Conservation (phyloP, 2,329 filamentous ascomycete genomes). For the Cylindrodendrum hubeiense region DNA sequence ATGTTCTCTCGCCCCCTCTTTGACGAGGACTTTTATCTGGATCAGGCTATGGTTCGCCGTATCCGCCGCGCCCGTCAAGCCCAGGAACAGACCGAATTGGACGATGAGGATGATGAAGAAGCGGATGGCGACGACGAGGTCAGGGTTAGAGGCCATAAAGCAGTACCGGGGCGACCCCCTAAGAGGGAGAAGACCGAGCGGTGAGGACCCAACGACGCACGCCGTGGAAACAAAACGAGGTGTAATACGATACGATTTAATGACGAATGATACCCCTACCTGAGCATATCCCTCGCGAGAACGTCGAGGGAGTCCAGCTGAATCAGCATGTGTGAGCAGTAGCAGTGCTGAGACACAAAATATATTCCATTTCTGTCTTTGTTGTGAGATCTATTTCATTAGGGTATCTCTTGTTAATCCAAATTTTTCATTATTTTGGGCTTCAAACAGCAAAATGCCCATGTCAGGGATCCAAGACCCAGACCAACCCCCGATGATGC, state of each 20-base stretch:
- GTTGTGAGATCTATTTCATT: slow-evolving; percentile 15
- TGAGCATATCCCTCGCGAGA: not conserved
- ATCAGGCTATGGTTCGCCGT: slow-evolving; percentile 68
- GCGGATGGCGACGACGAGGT: slow-evolving; percentile 42
- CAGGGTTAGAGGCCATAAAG: slow-evolving; percentile 40
- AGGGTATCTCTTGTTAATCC: slow-evolving; percentile 16
- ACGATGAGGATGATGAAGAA: slow-evolving; percentile 51
- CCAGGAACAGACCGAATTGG: slow-evolving; percentile 57
- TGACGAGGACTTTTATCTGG: slow-evolving; percentile 65
- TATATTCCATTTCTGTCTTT: slow-evolving; percentile 1
- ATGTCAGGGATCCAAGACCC: not conserved
- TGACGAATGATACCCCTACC: slow-evolving; percentile 23
- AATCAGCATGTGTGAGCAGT: not conserved
- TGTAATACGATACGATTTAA: slow-evolving; percentile 20
- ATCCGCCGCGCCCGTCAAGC: slow-evolving; percentile 66
- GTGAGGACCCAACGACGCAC: not conserved
- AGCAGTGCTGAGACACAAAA: not conserved
- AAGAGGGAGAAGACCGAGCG: slow-evolving; percentile 40
- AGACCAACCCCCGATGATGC: not conserved
- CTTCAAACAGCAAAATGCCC: not conserved
- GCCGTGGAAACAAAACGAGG: not conserved
- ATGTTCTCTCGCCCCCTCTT: slow-evolving; percentile 56
- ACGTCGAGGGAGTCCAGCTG: not conserved
- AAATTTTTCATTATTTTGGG: slow-evolving; percentile 8
- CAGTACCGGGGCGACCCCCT: slow-evolving; percentile 30